These are phyloP conservation scores for Calonectria pauciramosa DNA, from an alignment of 2,329 filamentous ascomycete genomes.

Conservation along the genomic window DNA sequence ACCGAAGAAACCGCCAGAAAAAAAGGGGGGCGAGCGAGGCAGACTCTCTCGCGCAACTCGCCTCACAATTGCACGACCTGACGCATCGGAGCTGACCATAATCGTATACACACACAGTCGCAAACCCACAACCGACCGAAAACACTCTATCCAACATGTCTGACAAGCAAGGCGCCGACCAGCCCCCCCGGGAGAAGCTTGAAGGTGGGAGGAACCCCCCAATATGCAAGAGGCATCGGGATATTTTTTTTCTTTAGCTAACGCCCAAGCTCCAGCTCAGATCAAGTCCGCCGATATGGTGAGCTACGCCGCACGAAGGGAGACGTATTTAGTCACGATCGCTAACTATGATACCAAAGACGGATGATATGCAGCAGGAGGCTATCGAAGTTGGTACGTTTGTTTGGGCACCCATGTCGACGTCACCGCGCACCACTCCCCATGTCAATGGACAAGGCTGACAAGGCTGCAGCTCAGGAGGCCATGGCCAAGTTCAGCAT, in stretches of 20 bases:
- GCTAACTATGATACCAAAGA: constrained; percentile 68
- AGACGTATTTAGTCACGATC: constrained; percentile 24
- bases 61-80: constrained; percentile 11
- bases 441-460: constrained; percentile 38
- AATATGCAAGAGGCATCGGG: not conserved
- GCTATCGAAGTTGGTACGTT: constrained; percentile 93
- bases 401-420: constrained; percentile 19
- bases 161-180: constrained; percentile 53
- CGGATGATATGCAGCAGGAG: constrained; percentile 97
- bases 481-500: constrained; percentile 74
- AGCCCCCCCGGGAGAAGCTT: constrained; percentile 77
- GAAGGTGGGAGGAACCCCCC: constrained; percentile 69
- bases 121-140: constrained; percentile 1
- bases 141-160: constrained; percentile 48
- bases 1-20: not conserved
- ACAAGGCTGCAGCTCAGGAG: constrained; percentile 65
- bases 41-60: constrained; percentile 9
- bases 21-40: constrained; percentile 15
- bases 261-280: constrained; percentile 74
- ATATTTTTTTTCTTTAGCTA: constrained; percentile 13
- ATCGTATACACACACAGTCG: not conserved
- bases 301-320: constrained; percentile 50
- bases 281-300: constrained; percentile 99
- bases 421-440: constrained; percentile 13
- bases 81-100: constrained; percentile 20